phyloP scores from a whole-genome alignment of 2,329 filamentous ascomycete genomes.

The Fusarium brevicatenulatum region DNA sequence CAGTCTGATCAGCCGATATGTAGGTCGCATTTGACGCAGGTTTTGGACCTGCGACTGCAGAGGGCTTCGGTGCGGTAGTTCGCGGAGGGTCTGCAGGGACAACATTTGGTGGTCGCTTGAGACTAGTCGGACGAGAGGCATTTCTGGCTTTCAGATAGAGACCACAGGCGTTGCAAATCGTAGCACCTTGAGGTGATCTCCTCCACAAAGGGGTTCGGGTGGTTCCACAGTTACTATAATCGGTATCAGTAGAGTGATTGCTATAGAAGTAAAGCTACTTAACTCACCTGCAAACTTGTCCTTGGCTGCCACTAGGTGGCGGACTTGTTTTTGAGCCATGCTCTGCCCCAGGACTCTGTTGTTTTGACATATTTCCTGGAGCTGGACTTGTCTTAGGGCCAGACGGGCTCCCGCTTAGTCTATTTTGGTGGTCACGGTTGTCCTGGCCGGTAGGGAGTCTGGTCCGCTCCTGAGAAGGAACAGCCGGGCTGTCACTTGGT shows the following conservation, averaged over 20 bases:
- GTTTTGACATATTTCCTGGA: constrained; percentile 41
- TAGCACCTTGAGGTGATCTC: constrained; percentile 89
- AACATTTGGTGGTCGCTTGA: constrained; percentile 78
- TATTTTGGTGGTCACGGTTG: constrained; percentile 27
- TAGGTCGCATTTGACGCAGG: constrained; percentile 68
- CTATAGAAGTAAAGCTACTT: not conserved
- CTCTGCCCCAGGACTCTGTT: constrained; percentile 46
- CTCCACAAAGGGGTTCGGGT: constrained; percentile 95
- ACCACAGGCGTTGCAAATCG: constrained; percentile 97
- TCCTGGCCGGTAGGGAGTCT: constrained; percentile 41
- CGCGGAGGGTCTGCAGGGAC: constrained; percentile 56
- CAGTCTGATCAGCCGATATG: constrained; percentile 78
- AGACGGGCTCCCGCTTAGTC: constrained; percentile 43
- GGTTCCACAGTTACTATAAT: constrained; percentile 86
- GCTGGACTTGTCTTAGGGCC: constrained; percentile 41
- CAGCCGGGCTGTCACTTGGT: constrained; percentile 37
- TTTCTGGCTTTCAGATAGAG: constrained; percentile 95
- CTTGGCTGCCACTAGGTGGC: constrained; percentile 49
- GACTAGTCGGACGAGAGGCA: constrained; percentile 85
- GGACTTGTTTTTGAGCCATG: constrained; percentile 36
- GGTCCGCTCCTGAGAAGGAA: constrained; percentile 34
- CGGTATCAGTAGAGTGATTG: constrained; percentile 2
- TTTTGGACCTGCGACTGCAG: constrained; percentile 54
- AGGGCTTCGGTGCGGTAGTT: constrained; percentile 53
- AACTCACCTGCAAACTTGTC: constrained; percentile 75